Conservation (phyloP, 2,329 filamentous ascomycete genomes). For the Lecanicillium sp. region DNA sequence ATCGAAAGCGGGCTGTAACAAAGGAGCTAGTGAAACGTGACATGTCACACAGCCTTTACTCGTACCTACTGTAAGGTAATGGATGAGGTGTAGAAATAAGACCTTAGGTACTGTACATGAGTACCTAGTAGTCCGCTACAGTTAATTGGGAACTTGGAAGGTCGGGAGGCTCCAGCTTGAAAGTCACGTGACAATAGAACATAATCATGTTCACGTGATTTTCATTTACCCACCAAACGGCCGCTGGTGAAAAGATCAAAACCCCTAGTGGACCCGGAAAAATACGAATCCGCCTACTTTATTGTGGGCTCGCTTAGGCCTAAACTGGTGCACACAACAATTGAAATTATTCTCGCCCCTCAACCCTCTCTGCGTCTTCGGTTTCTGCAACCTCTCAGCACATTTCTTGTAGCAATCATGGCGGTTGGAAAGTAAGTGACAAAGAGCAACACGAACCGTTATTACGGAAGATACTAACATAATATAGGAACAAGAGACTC, state of each 20-base stretch:
- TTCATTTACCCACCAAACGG: no score
- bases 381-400: constrained; percentile 33
- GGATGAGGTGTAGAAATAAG: no score
- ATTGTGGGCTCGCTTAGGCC: constrained; percentile 27
- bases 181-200: no score
- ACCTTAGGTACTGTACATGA: background rate
- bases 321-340: constrained; percentile 30
- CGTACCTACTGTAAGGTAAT: no score
- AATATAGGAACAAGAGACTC: constrained; percentile 92
- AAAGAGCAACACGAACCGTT: background rate
- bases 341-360: constrained; percentile 32
- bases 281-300: constrained; percentile 19
- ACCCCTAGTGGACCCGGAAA: constrained; percentile 18
- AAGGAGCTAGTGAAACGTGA: no score
- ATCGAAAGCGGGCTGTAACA: no score
- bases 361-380: constrained; percentile 32
- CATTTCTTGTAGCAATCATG: constrained; percentile 45
- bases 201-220: no score
- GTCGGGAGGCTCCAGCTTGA: no score
- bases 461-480: constrained; percentile 14
- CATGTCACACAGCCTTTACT: no score
- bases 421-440: constrained; percentile 50
- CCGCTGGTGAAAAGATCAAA: background rate
- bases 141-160: no score
- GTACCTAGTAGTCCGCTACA: no score